Evolutionary conservation across 116 monocot genomes (phyloP), one percentile per base, ranked within the genome.

Genomic region (Posidonia oceanica): DNA sequence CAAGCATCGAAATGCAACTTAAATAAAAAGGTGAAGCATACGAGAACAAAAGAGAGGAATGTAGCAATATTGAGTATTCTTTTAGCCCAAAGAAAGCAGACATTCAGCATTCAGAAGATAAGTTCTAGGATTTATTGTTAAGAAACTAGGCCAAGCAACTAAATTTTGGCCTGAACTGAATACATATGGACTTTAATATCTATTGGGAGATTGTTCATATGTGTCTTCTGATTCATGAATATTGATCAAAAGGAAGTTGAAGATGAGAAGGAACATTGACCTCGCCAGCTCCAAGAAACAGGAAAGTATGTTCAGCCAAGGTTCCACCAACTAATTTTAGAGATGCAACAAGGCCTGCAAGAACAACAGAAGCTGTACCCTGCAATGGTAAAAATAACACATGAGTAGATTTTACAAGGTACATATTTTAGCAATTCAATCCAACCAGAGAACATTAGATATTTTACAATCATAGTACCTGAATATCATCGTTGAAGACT

Each of bases 401-500:
- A 48, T 48, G 48, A 48, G 48, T 48, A 48, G 8, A 48, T 48
- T 48, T 48, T 1, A 48, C 48, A 48, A 48, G 4, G 12, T 0
- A 48, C 29, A 29, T 29, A 29, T 0, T 6, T 48, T 10, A 48
- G 2, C 8, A 10, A 48, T 48, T 8, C 48, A 48, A 48, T 12
- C 2, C 12, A 48, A 48, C 2, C 12, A 48, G 48, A 10, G 48
- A 7, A 1, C 48, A 48, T 10, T 12, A 7, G 7, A 48, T 7
- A 48, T 48, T 48, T 48, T 68, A 18, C 51, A 2, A n/a, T 15
- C 22, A 53, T 53, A 0, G 29, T 54, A 57, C 74, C 74, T 74
- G 74, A 58, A 74, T 74, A 74, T 94, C 94, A 81, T 94, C 90
- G 77, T 94, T 94, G 74, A 94, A 94, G 4, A 94, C 90, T 63